phyloP scores from a whole-genome alignment of 1,284 basidiomycete species.

The Leccinum griseonigrum region DNA sequence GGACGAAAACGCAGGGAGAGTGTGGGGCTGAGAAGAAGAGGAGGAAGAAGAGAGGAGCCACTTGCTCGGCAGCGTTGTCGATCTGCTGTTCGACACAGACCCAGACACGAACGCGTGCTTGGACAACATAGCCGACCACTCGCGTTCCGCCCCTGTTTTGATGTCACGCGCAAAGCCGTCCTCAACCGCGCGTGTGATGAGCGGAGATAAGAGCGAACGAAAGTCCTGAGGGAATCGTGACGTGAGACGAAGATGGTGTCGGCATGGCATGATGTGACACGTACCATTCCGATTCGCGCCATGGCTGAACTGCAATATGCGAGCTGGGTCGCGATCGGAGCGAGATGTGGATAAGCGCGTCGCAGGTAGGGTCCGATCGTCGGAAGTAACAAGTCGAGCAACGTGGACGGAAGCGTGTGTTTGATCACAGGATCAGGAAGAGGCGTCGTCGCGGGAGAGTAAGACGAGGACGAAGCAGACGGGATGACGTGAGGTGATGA shows the following conservation, averaged over 20 bases:
- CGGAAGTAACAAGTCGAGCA: constrained; percentile 61
- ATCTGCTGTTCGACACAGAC: neutral
- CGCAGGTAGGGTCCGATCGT: constrained; percentile 58
- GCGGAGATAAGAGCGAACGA: constrained; percentile 28
- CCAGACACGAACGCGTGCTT: constrained; percentile 12
- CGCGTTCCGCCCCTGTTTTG: constrained; percentile 25
- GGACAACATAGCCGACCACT: constrained; percentile 26
- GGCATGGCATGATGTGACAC: constrained; percentile 5
- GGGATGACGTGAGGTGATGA: neutral
- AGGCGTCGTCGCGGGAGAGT: constrained; percentile 17
- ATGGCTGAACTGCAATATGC: constrained; percentile 93
- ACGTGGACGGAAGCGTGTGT: constrained; percentile 34
- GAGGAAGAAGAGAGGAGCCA: constrained; percentile 45
- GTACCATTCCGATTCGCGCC: constrained; percentile 76
- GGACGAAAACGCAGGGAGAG: constrained; percentile 28
- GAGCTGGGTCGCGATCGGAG: constrained; percentile 86
- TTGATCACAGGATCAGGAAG: constrained; percentile 25
- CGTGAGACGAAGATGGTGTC: neutral
- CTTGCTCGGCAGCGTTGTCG: constrained; percentile 38
- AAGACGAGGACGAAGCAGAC: constrained; percentile 10
- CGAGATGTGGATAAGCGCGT: constrained; percentile 52
- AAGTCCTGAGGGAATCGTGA: constrained; percentile 23
- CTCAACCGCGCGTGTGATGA: constrained; percentile 32
- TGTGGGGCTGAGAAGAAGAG: constrained; percentile 12
- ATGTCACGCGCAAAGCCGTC: constrained; percentile 31